A percentile compares a stretch with the other conserved stretches of the same genome.
phyloP scores from a whole-genome alignment of 1,284 basidiomycete species.

The Heterobasidion annosum region DNA sequence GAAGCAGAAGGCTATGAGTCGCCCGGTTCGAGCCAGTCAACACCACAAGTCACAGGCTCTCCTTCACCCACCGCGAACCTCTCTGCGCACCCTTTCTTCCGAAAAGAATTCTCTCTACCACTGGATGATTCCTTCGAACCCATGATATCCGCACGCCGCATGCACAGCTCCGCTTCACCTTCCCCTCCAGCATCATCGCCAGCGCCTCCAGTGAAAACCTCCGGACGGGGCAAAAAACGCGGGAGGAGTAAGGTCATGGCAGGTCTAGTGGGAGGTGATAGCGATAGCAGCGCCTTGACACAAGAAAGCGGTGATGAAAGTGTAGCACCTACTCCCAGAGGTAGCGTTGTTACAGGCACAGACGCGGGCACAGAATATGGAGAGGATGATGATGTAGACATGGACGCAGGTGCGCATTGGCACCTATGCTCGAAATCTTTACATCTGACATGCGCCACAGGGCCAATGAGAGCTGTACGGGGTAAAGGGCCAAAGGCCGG shows the following conservation, averaged over 20 bases:
- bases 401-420: constrained; percentile 33
- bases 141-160: constrained; percentile 50
- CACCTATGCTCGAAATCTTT: background rate
- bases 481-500: constrained; percentile 1
- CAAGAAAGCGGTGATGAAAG: constrained; percentile 75
- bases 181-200: constrained; percentile 45
- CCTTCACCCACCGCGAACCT: constrained; percentile 63
- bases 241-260: constrained; percentile 33
- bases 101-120: constrained; percentile 57
- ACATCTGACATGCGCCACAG: background rate
- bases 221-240: constrained; percentile 21
- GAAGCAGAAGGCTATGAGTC: constrained; percentile 59
- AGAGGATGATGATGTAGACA: constrained; percentile 55
- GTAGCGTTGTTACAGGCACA: constrained; percentile 55
- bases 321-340: constrained; percentile 19
- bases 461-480: background rate
- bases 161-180: constrained; percentile 45
- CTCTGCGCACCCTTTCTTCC: constrained; percentile 58
- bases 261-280: constrained; percentile 65
- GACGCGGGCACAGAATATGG: constrained; percentile 59
- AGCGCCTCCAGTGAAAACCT: constrained; percentile 18
- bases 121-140: constrained; percentile 47
- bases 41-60: constrained; percentile 42
- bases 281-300: constrained; percentile 72
- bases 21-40: constrained; percentile 34